Percentiles rank a stretch among this genome's conserved stretches.
Conservation (phyloP, 2,329 filamentous ascomycete species). For the Aureobasidium lini region DNA sequence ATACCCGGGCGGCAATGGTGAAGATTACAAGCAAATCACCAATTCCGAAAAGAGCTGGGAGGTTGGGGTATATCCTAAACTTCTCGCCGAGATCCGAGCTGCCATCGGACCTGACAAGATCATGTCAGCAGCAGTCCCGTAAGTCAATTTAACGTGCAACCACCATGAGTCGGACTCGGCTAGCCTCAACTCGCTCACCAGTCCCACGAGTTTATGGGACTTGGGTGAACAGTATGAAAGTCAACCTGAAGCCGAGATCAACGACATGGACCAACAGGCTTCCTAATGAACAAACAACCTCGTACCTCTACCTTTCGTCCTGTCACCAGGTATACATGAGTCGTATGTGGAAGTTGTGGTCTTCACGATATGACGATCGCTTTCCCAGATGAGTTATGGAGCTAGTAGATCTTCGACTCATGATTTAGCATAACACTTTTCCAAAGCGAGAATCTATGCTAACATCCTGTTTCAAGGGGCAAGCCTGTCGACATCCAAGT, state of each 20-base stretch:
- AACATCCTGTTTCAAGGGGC: conserved; percentile 28
- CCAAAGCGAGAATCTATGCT: neutral
- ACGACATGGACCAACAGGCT: too few species aligned
- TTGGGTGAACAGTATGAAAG: too few species aligned
- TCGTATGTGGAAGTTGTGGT: too few species aligned
- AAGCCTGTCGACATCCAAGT: conserved; percentile 55
- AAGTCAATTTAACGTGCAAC: neutral
- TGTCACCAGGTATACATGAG: too few species aligned
- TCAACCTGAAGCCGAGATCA: too few species aligned
- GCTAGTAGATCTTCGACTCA: neutral
- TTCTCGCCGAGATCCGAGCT: conserved; percentile 51
- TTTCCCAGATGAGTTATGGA: neutral
- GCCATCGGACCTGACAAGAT: conserved; percentile 52
- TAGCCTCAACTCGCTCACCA: neutral
- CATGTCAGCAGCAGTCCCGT: conserved; percentile 59
- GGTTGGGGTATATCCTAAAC: conserved; percentile 53
- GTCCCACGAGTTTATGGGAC: too few species aligned
- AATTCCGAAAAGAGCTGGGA: conserved; percentile 54
- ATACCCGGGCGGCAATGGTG: conserved; percentile 56
- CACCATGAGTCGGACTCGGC: neutral
- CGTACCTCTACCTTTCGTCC: too few species aligned
- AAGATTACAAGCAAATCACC: conserved; percentile 57
- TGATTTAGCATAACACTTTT: neutral
- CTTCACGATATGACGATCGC: too few species aligned
- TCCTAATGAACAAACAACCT: too few species aligned